Conservation (phyloP, 192 early-diverging fungal species). For the Umbelopsis sp. region DNA sequence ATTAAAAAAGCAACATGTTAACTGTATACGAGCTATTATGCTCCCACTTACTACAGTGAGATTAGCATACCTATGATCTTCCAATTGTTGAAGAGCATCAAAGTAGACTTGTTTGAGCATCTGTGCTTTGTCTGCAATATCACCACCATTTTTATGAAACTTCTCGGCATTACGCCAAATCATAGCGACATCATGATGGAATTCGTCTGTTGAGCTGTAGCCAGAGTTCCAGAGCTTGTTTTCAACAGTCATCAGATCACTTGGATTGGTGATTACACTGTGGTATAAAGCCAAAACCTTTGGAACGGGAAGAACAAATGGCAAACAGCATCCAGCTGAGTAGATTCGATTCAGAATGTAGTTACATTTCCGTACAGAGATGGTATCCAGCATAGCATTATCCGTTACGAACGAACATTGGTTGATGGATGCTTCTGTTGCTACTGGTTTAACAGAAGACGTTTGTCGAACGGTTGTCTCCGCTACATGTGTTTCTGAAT, state of each 20-base stretch:
- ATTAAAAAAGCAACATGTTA: too few species aligned
- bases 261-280: constrained; percentile 47
- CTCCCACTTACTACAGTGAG: too few species aligned
- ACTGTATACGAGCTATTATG: neutral
- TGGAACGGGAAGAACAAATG: constrained; percentile 46
- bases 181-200: constrained; percentile 49
- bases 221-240: constrained; percentile 51
- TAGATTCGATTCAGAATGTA: constrained; percentile 35
- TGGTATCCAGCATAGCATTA: constrained; percentile 1
- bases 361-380: constrained; percentile 6
- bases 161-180: constrained; percentile 50
- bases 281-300: constrained; percentile 45
- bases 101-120: neutral
- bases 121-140: constrained; percentile 8
- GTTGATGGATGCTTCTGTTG: neutral
- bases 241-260: constrained; percentile 57
- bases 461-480: constrained; percentile 13
- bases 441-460: neutral
- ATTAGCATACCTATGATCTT: neutral
- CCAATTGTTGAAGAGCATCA: neutral
- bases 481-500: neutral
- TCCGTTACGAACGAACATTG: neutral
- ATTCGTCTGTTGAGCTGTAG: constrained; percentile 42
- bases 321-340: constrained; percentile 35
- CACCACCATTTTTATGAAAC: constrained; percentile 36